Evolutionary conservation across 305 asterid species (phyloP), one percentile per base, ranked within the genome.

Genomic region (Fraxinus ornus): DNA sequence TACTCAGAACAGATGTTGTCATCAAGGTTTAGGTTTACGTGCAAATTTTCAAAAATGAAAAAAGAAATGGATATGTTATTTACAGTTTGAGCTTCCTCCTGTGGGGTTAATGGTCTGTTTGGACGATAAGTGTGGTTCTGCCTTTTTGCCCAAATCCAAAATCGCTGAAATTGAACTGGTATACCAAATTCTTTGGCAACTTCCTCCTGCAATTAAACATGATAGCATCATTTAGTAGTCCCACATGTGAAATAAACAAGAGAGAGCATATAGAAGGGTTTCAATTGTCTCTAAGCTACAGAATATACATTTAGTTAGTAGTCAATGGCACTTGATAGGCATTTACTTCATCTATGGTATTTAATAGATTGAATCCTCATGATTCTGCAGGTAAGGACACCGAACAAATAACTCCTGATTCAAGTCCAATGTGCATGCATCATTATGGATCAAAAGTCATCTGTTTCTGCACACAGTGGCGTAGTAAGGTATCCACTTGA

Each of bases 91-190:
- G 90, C 79, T 86, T 93, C 97, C 87, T 93, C 97, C 62, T 90
- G 94, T 33, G 93, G 86, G 17, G 96, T 89, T 84, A 93, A 86
- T 28, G 97, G 96, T 49, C 97, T 89, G 85, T 90, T 93, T 15
- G 97, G 94, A 39, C 97, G 97, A 64, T 88, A 93, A 21, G 97
- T 93, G 79, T 93, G 94, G 88, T 93, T 93, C 86, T 91, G 97
- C 72, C 97, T 88, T 78, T 91, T 93, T 39, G 97, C 97, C 97
- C 97, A 93, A 60, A 92, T 78, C 97, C 97, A 93, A 83, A 90
- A 93, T 13, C 97, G 94, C 84, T 93, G 97, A 87, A 85, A 88
- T 83, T 91, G 93, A 77, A 93, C 90, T 24, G 97, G 97, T 84
- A 93, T 87, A 74, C 94, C 94, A 82, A 93, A 86, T 85, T 91